Base-by-base conservation (phyloP, 208 protist species). In the Acanthamoeba healyi region DNA sequence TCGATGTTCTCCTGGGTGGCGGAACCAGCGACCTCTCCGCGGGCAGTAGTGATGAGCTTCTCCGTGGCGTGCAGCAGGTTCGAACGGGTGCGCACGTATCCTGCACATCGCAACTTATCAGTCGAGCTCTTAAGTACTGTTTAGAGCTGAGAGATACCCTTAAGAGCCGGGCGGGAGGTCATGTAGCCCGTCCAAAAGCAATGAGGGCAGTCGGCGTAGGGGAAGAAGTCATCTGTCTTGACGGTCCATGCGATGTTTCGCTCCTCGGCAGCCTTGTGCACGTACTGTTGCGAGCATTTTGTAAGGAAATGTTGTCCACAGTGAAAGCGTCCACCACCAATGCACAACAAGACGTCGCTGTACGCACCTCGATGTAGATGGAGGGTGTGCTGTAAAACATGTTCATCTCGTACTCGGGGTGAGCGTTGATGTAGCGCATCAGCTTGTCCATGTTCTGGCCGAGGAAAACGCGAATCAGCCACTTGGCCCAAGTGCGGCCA, bases 151-250 rank as follows among this genome's bases (percentile, higher is more conserved):
- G n/a, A 86, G 5, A 40, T 40, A 34, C 58, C 79, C 54, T 94
- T 94, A 32, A 94, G 82, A 7, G 38, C 61, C 10, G 51, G 46
- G 32, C 81, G 93, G 9, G 87, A 94, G n/a, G 94, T 94, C 46
- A 82, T 94, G 61, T 92, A 95, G 70, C 94, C 94, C 3, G 94
- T 94, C 94, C 94, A 95, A 42, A 79, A 94, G 36, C 61, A 58
- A 34, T 94, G 63, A 32, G 58, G 34, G n/a, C 34, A 40, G 56
- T 97, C 96, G 42, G 95, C 96, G 61, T 97, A 97, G 24, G 96
- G 96, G 26, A 97, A 95, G 63, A 97, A 97, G 79, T 97, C 96
- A 56, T 87, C 61, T 26, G 86, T 92, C 44, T 92, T 92, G 42
- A 92, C 49, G 19, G 51, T 38, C 86, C 86, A 92, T 4, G 29